These are phyloP conservation scores for Cordyceps pruinosa DNA, from an alignment of 2,329 filamentous ascomycete species.

Conservation along the genomic window DNA sequence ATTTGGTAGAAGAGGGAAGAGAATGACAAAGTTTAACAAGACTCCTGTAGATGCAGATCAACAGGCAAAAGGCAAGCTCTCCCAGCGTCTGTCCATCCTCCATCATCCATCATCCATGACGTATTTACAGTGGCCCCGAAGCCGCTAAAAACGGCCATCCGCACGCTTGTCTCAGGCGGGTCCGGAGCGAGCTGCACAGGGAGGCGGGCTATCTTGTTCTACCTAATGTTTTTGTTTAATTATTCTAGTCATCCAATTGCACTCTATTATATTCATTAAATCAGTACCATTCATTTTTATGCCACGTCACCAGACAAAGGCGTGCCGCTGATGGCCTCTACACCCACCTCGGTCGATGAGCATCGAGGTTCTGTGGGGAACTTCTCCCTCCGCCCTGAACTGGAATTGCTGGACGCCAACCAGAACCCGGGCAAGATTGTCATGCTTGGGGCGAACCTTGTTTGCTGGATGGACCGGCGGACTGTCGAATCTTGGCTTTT, in stretches of 20 bases:
- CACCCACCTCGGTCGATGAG: background rate
- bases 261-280: no score
- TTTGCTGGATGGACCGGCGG: background rate
- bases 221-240: no score
- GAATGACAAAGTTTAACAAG: background rate
- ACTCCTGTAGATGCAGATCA: background rate
- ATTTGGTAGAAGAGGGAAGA: background rate
- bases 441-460: background rate
- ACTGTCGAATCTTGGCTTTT: background rate
- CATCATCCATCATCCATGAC: conserved; percentile 8
- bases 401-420: no score
- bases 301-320: no score
- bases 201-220: background rate
- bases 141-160: conserved; percentile 5
- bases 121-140: conserved; percentile 5
- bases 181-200: no score
- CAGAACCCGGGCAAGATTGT: background rate
- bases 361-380: background rate
- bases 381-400: background rate
- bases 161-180: background rate
- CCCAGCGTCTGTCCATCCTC: background rate
- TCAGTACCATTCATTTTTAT: no score
- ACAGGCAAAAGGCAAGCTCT: background rate
- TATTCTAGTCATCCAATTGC: no score
- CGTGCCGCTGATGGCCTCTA: no score